Base-by-base conservation (phyloP, 2,329 filamentous ascomycete genomes). In the Aspergillus oerlinghausenensis region DNA sequence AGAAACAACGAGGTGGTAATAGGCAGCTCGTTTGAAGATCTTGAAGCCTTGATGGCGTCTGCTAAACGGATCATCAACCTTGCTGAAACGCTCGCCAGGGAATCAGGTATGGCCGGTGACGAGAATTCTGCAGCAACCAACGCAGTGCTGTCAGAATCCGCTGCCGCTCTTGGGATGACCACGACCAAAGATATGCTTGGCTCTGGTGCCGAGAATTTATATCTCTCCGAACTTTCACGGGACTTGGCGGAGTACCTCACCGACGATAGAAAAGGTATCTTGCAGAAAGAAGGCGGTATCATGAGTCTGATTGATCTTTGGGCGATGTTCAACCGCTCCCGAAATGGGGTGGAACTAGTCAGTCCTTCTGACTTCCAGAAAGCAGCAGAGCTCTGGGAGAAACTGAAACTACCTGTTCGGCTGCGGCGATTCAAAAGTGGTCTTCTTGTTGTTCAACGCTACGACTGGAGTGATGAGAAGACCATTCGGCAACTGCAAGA, bases 21-120 rank as follows among this genome's bases (percentile, higher is more conserved):
- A 62, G 93, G 93, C 26, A 92, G 85, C 62, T 92, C 94, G 0
- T 99, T 99, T 67, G 93, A 97, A 70, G 94, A 99, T 68, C 83
- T 99, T 0, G 93, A 97, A 70, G 92, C 94, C 3, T 80, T 99
- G 40, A 99, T 97, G 93, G 91, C 92, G 3, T 97, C 93, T 3
- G 94, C 94, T 4, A 97, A 97, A 70, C 91, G 99, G 70, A 91
- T 99, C 50, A 88, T 97, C 51, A 91, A 92, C 4, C 85, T 99
- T 45, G 94, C 94, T 0, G 93, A 97, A 73, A 86, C 86, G 17
- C 93, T 97, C 65, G 87, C 91, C 1, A 81, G 85, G 11, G 88
- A 92, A 67, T 79, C 80, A 0, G 79, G 79, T 2, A 84, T 83
- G 59, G 78, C 80, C 9, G 76, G 79, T 21, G 84, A 82, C 23